Conservation (phyloP, 345 rosid species). For the Hevea brasiliensis region DNA sequence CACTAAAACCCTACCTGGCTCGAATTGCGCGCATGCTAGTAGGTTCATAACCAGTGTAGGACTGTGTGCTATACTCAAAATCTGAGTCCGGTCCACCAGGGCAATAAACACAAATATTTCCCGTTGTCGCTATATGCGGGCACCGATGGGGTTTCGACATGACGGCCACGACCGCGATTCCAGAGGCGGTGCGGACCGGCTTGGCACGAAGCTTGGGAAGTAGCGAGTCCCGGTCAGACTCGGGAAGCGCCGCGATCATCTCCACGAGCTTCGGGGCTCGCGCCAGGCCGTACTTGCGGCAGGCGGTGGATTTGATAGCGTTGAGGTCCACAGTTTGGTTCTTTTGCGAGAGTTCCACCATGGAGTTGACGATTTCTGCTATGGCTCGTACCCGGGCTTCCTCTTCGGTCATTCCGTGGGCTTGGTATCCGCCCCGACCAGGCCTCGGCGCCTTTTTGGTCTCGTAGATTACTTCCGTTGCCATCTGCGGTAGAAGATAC, state of each 20-base stretch:
- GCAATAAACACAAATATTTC: conserved; percentile 94
- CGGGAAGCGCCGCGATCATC: conserved; percentile 97
- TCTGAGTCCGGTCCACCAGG: conserved; percentile 99
- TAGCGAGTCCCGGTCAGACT: conserved; percentile 79
- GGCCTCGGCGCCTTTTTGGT: conserved; percentile 69
- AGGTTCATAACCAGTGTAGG: conserved; percentile 98
- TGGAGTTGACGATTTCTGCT: conserved; percentile 82
- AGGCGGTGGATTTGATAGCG: conserved; percentile 83
- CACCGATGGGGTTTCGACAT: conserved; percentile 99
- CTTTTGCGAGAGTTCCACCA: conserved; percentile 91
- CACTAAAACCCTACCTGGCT: conserved; percentile 59
- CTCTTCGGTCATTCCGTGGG: conserved; percentile 84
- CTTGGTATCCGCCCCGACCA: conserved; percentile 84
- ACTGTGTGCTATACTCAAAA: conserved; percentile 98
- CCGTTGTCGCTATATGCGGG: conserved; percentile 96
- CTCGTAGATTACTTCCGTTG: conserved; percentile 57
- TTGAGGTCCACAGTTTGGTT: conserved; percentile 94
- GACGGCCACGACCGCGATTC: conserved; percentile 96
- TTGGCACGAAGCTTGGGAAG: conserved; percentile 98
- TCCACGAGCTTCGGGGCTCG: conserved; percentile 96
- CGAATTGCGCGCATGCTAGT: conserved; percentile 99
- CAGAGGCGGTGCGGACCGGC: conserved; percentile 96
- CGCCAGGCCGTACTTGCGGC: conserved; percentile 89
- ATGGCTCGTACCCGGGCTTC: conserved; percentile 95
- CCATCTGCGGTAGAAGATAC: conserved; percentile 37